Percentiles rank a stretch among this genome's conserved stretches.
These are phyloP conservation scores for Chenopodium quinoa DNA, from an alignment of 148 eudicot genomes.

Conservation along the genomic window DNA sequence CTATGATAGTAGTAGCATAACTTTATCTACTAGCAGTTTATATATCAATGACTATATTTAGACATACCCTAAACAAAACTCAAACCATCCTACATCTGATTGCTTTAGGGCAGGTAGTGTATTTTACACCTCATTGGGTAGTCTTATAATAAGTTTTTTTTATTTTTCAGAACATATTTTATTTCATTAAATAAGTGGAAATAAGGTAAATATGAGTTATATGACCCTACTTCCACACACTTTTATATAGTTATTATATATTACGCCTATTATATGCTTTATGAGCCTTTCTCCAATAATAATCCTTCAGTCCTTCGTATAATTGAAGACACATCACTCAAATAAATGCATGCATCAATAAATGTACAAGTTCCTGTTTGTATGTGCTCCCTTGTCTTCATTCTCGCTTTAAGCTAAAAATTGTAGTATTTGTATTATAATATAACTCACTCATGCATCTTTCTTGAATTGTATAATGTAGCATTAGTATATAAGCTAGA, in stretches of 20 bases:
- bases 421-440: neutral
- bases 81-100: too few relatives aligned
- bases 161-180: too few relatives aligned
- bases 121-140: too few relatives aligned
- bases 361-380: neutral
- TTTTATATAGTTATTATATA: neutral
- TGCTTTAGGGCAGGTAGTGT: too few relatives aligned
- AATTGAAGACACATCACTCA: neutral
- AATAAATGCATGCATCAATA: neutral
- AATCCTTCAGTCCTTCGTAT: neutral
- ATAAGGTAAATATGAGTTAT: too few relatives aligned
- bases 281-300: neutral
- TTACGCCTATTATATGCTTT: neutral
- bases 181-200: too few relatives aligned
- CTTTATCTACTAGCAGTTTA: too few relatives aligned
- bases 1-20: too few relatives aligned
- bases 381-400: neutral
- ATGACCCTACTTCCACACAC: neutral
- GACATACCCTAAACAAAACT: too few relatives aligned
- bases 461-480: neutral
- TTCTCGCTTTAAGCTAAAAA: neutral
- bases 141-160: too few relatives aligned
- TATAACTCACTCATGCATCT: neutral
- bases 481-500: neutral
- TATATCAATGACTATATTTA: too few relatives aligned